phyloP scores from a whole-genome alignment of 2,329 filamentous ascomycete species.

The Calonectria ilicicola region DNA sequence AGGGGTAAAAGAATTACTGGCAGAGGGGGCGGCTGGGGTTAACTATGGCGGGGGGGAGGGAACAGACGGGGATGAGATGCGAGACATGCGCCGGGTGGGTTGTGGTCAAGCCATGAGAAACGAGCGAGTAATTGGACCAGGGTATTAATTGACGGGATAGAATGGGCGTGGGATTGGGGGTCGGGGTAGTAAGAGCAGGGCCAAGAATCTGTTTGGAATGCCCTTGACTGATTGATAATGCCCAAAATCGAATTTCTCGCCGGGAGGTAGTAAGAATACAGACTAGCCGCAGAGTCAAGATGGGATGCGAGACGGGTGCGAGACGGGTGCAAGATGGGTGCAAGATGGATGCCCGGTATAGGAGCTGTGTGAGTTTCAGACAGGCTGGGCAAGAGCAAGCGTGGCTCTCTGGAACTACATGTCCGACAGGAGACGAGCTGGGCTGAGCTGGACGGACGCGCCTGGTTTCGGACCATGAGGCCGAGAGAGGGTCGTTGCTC shows the following conservation, averaged over 20 bases:
- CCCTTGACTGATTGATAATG: constrained; percentile 18
- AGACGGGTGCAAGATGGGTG: too few species aligned
- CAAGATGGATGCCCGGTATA: constrained; percentile 19
- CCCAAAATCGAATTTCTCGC: background rate
- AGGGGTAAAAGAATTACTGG: background rate
- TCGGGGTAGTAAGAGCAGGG: background rate
- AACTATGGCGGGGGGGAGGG: background rate
- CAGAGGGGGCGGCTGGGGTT: background rate
- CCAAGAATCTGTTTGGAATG: background rate
- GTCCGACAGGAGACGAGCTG: constrained; percentile 10
- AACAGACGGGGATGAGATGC: constrained; percentile 26
- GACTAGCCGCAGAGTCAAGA: background rate
- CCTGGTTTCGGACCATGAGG: constrained; percentile 14
- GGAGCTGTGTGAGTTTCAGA: background rate
- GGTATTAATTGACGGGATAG: background rate
- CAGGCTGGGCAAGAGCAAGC: background rate
- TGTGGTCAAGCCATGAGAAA: constrained; percentile 24
- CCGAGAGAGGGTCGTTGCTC: background rate
- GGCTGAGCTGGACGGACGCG: background rate
- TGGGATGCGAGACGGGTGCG: too few species aligned
- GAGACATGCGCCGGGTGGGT: constrained; percentile 28
- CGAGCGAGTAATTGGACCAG: background rate
- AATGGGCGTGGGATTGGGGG: constrained; percentile 16
- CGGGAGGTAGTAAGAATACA: background rate
- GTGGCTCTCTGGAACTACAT: constrained; percentile 18